Evolutionary conservation across 352 stramenopile genomes (phyloP), one percentile per base, ranked within the genome.

Genomic region (Peronospora destructor): DNA sequence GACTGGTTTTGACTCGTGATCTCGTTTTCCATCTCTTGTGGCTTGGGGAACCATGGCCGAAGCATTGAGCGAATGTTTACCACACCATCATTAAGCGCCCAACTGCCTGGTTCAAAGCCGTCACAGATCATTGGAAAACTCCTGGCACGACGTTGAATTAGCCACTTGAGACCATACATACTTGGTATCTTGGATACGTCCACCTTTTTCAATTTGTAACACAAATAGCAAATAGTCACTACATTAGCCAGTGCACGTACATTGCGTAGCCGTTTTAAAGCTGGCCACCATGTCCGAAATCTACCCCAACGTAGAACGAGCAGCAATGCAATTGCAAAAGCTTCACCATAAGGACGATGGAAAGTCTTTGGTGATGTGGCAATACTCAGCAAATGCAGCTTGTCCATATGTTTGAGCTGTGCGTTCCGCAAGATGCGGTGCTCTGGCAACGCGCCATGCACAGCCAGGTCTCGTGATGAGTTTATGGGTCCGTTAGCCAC

Each of bases 11-110:
- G 58, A 41, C 19, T 62, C 23, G 14, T 70, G 34, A 60, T 66
- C 47, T 64, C 53, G 3, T 42, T 53, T 35, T 66, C 52, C 58
- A 78, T 66, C 29, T 84, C 60, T 37, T 70, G 56, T 10, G 73
- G 70, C 21, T 69, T 69, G 1, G 74, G 71, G 39, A 85, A 86
- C 69, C 79, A 86, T 32, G 73, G 73, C 0, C 70, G 53, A 32
- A 88, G 52, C 78, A 86, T 87, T 16, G 76, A 87, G 10, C 66
- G 59, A 23, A 86, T 79, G 45, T 90, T 90, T 8, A 91, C 79
- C 0, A 68, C 67, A 4, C 79, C 79, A 37, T 90, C 79, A 29
- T 90, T 90, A 59, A 81, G 79, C 33, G 75, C 63, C 79, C 79
- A 89, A 37, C 74, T 63, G 17, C 65, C 54, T 4, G 56, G 33